Conservation (phyloP, 2,329 filamentous ascomycete genomes). For the Ophiocordyceps polyrhachis-furcata region DNA sequence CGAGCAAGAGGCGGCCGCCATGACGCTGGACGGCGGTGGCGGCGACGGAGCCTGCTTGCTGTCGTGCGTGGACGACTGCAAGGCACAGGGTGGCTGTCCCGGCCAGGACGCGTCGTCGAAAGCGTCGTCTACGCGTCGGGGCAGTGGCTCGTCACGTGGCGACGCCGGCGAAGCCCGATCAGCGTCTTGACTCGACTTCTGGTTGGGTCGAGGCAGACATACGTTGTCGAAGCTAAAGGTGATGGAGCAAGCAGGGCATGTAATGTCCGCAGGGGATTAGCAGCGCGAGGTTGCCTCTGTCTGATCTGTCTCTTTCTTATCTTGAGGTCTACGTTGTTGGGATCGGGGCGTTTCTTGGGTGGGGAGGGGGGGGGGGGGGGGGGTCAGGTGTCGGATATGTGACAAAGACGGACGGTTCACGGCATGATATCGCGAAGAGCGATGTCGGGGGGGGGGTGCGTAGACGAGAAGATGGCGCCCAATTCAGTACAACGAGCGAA, state of each 20-base stretch:
- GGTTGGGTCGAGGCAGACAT: neutral
- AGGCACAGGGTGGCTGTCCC: conserved; percentile 14
- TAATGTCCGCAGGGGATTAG: neutral
- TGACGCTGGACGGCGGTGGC: conserved; percentile 16
- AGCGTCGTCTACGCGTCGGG: conserved; percentile 16
- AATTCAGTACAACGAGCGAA: too few relatives aligned
- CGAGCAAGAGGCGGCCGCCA: conserved; percentile 15
- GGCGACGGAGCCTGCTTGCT: conserved; percentile 26
- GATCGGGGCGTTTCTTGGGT: neutral
- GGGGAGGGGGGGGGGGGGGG: too few relatives aligned
- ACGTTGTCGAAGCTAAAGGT: neutral
- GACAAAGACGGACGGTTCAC: neutral
- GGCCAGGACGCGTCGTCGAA: conserved; percentile 13
- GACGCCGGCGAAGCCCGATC: neutral
- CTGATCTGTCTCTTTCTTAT: neutral
- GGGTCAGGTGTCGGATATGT: neutral
- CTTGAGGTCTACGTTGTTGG: neutral
- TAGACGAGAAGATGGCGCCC: too few relatives aligned
- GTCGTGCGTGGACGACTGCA: conserved; percentile 22
- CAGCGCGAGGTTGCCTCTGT: neutral
- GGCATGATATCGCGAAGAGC: neutral
- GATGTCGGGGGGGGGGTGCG: too few relatives aligned
- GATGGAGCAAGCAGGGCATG: neutral
- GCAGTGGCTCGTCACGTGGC: conserved; percentile 15
- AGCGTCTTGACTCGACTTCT: neutral